These are phyloP conservation scores for Calonectria hawksworthii DNA, from an alignment of 2,329 filamentous ascomycete species.

Conservation along the genomic window DNA sequence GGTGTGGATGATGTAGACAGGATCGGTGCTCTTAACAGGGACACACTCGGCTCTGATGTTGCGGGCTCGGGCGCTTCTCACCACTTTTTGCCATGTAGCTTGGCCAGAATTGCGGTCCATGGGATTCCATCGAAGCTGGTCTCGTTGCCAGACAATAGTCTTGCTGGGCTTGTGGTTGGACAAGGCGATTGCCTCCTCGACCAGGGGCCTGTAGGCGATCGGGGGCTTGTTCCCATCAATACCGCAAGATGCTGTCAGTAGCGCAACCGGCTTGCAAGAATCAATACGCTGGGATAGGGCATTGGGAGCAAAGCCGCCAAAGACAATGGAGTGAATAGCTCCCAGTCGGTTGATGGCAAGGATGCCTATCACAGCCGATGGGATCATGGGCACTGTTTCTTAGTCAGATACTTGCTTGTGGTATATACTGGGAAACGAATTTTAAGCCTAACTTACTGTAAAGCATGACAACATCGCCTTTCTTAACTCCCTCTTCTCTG, in stretches of 20 bases:
- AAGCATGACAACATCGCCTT: slow-evolving; percentile 88
- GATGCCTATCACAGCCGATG: slow-evolving; percentile 87
- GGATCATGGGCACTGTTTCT: slow-evolving; percentile 91
- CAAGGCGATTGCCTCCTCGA: slow-evolving; percentile 78
- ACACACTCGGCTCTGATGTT: slow-evolving; percentile 81
- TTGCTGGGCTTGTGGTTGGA: slow-evolving; percentile 79
- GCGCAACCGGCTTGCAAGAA: slow-evolving; percentile 78
- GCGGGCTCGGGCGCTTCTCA: slow-evolving; percentile 77
- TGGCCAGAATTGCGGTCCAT: slow-evolving; percentile 77
- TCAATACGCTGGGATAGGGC: slow-evolving; percentile 92
- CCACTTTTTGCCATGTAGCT: slow-evolving; percentile 83
- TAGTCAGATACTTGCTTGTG: background rate
- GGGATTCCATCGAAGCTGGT: slow-evolving; percentile 80
- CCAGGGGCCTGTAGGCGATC: slow-evolving; percentile 81
- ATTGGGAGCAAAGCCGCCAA: slow-evolving; percentile 88
- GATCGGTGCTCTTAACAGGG: slow-evolving; percentile 82
- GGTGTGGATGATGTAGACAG: slow-evolving; percentile 93
- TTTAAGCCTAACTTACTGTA: slow-evolving; percentile 75
- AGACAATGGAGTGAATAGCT: slow-evolving; percentile 92
- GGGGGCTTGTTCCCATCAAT: slow-evolving; percentile 89
- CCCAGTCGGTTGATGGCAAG: slow-evolving; percentile 86
- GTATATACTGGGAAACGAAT: background rate
- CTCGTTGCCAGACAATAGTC: slow-evolving; percentile 87
- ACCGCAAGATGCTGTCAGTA: slow-evolving; percentile 92
- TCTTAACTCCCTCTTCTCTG: slow-evolving; percentile 83